Evolutionary conservation across 108 stramenopile species (phyloP).

Genomic region (Bacterosira constricta): DNA sequence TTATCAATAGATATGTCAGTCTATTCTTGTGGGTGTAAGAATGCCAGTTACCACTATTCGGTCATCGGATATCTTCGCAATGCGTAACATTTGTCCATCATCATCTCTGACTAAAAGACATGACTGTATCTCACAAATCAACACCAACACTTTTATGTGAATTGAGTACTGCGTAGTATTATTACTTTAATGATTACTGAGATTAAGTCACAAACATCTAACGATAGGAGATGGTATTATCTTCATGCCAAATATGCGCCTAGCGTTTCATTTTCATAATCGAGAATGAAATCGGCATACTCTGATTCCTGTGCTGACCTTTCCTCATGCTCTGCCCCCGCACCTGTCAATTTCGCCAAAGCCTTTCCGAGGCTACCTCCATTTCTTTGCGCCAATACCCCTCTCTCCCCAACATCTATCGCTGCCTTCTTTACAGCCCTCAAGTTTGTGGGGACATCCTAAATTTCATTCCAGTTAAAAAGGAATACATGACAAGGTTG

Average conservation of each 20-base stretch:
- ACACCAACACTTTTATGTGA: too few relatives aligned
- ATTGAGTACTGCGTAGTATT: too few relatives aligned
- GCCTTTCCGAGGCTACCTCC: not conserved
- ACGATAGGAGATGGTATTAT: not conserved
- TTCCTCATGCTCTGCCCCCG: not conserved
- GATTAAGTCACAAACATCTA: too few relatives aligned
- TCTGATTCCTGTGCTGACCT: not conserved
- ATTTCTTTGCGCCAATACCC: slow-evolving; percentile 33
- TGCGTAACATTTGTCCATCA: too few relatives aligned
- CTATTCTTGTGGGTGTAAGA: too few relatives aligned
- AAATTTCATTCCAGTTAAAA: not conserved
- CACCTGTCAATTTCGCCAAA: slow-evolving; percentile 2
- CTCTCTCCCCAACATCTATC: slow-evolving; percentile 53
- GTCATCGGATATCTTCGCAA: too few relatives aligned
- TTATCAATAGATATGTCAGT: too few relatives aligned
- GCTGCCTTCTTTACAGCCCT: slow-evolving; percentile 69
- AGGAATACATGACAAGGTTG: not conserved
- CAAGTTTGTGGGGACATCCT: slow-evolving; percentile 76
- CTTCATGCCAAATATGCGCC: slow-evolving; percentile 43
- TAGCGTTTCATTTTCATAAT: slow-evolving; percentile 49
- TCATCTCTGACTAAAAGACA: too few relatives aligned
- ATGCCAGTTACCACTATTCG: too few relatives aligned
- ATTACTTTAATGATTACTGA: too few relatives aligned
- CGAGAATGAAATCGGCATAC: slow-evolving; percentile 49
- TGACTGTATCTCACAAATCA: too few relatives aligned